A percentile compares a stretch with the other conserved stretches of the same genome.
Evolutionary conservation across 305 asterid genomes (phyloP).

Genomic region (Fraxinus sp.): DNA sequence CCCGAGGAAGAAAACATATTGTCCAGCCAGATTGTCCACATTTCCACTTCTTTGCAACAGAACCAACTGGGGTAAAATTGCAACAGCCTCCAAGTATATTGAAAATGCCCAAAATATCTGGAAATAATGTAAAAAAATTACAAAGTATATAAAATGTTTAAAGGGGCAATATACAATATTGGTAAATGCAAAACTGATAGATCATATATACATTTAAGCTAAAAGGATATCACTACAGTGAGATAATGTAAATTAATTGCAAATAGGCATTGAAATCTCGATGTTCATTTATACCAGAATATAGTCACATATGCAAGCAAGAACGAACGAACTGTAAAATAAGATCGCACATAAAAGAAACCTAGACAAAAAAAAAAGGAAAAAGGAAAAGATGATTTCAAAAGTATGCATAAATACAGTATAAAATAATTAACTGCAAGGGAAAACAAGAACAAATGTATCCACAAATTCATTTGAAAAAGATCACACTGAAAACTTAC

Average conservation of each 20-base stretch:
- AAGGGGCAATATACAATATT: background rate
- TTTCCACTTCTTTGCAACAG: conserved; percentile 95
- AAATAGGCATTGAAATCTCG: background rate
- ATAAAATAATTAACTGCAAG: background rate
- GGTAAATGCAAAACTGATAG: background rate
- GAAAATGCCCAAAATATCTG: conserved; percentile 95
- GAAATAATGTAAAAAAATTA: conserved; percentile 12
- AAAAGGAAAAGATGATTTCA: background rate
- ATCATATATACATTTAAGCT: too few relatives aligned
- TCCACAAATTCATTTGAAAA: background rate
- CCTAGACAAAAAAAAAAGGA: background rate
- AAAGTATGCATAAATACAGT: background rate
- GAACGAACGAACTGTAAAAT: background rate
- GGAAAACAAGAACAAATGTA: background rate
- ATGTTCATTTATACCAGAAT: background rate
- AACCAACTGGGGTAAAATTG: conserved; percentile 91
- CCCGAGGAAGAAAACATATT: conserved; percentile 95
- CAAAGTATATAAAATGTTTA: background rate
- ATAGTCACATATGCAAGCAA: background rate
- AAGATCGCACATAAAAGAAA: background rate
- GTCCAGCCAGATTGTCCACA: conserved; percentile 91
- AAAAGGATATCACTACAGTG: background rate
- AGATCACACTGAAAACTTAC: background rate
- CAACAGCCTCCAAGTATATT: conserved; percentile 92
- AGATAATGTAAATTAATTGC: background rate